Conservation (phyloP, 2,329 filamentous ascomycete genomes). For the Neofusicoccum parvum region DNA sequence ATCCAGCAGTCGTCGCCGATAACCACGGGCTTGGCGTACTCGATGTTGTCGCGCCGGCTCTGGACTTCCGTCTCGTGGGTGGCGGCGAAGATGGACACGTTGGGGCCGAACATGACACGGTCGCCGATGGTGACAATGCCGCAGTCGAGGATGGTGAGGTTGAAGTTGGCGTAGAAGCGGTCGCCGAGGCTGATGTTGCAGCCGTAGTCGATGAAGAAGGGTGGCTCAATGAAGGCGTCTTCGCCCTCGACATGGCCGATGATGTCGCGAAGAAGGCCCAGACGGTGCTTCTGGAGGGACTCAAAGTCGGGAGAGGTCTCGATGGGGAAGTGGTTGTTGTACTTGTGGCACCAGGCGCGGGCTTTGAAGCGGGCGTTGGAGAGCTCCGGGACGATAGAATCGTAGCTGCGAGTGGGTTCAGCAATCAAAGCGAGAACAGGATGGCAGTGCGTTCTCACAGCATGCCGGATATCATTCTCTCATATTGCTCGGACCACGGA, state of each 20-base stretch:
- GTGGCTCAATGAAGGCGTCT: slow-evolving; percentile 59
- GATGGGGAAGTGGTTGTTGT: slow-evolving; percentile 53
- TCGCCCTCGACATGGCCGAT: slow-evolving; percentile 38
- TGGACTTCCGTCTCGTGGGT: slow-evolving; percentile 57
- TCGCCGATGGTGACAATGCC: slow-evolving; percentile 56
- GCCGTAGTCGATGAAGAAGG: slow-evolving; percentile 66
- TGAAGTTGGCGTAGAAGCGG: slow-evolving; percentile 65
- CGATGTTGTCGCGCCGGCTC: slow-evolving; percentile 50
- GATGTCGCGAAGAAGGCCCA: slow-evolving; percentile 31
- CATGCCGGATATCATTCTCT: slow-evolving; percentile 67
- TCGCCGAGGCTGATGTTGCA: slow-evolving; percentile 65
- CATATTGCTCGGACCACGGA: slow-evolving; percentile 63
- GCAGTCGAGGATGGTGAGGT: slow-evolving; percentile 56
- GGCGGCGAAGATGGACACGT: slow-evolving; percentile 55
- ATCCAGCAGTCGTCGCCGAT: slow-evolving; percentile 52
- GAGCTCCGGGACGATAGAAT: slow-evolving; percentile 53
- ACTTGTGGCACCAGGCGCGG: slow-evolving; percentile 59
- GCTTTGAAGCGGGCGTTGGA: slow-evolving; percentile 56
- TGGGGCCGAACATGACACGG: slow-evolving; percentile 55
- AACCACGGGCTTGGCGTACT: slow-evolving; percentile 52
- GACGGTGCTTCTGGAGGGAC: slow-evolving; percentile 30
- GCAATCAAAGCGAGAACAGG: background rate
- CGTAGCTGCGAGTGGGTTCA: slow-evolving; percentile 46
- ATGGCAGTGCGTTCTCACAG: slow-evolving; percentile 47
- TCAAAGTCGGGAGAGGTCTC: slow-evolving; percentile 30